Evolutionary conservation across 306 rosid species (phyloP), one percentile per base, ranked within the genome.

Genomic region (Cicer judaicum): DNA sequence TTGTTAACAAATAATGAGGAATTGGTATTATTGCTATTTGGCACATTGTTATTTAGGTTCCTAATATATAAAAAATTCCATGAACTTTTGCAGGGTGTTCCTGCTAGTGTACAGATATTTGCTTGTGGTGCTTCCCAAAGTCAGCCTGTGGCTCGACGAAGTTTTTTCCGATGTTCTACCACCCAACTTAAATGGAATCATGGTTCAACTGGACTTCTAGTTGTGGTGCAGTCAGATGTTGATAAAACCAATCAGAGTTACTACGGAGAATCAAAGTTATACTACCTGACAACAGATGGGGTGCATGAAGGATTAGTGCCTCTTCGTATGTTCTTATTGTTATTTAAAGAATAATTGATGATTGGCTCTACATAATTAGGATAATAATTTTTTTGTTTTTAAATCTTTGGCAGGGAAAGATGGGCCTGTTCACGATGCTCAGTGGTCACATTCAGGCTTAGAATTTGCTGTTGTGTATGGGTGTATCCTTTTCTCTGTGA

Each of bases 211-310:
- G 98, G 98, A 64, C 96, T 93, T 78, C 80, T 93, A 54, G 88
- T 87, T 75, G 74, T 90, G 67, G 98, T 78, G 70, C 98, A 93
- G 80, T 85, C 98, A 36, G 98, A 93, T 83, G 96, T 91, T 49
- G 98, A 91, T 77, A 93, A 91, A 89, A 93, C 97, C 77, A 93
- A 93, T 82, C 98, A 93, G 73, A 93, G 98, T 87, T 93, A 93
- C 83, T 89, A 89, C 63, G 97, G 98, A 68, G 98, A 93, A 76
- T 87, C 98, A 39, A 93, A 91, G 85, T 83, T 93, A 70, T 84
- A 82, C 91, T 91, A 91, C 86, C 73, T 93, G 80, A 89, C 98
- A 59, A 91, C 94, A 2, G 97, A 93, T 80, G 96, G 97, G 49
- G 73, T 44, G 68, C 89, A 87, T 77, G 98, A 91, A 86, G 92